Evolutionary conservation across 441 rosid genomes (phyloP).

Genomic region (Cnidoscolus chayamansa): DNA sequence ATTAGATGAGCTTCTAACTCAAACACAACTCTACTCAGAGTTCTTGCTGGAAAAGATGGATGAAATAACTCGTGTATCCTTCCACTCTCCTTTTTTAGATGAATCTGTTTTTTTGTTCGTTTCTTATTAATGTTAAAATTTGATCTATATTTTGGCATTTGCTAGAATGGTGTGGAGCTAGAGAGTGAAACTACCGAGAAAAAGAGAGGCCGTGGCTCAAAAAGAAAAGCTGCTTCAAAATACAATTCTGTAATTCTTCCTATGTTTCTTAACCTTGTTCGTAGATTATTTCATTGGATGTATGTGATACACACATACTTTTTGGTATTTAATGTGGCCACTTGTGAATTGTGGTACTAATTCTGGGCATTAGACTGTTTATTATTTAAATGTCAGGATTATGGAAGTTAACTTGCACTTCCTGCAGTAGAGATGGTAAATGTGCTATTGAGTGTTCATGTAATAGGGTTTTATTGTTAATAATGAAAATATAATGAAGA

Average conservation of each 20-base stretch:
- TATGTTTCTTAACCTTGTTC: not conserved
- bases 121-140: slow-evolving; percentile 12
- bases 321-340: not conserved
- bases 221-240: slow-evolving; percentile 63
- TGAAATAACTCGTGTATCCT: slow-evolving; percentile 60
- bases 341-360: not conserved
- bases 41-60: slow-evolving; percentile 92
- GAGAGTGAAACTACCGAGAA: slow-evolving; percentile 37
- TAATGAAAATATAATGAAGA: not conserved
- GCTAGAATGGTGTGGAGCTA: slow-evolving; percentile 57
- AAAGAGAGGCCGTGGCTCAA: slow-evolving; percentile 64
- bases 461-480: not conserved
- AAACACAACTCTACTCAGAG: slow-evolving; percentile 79
- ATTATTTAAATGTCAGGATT: not conserved
- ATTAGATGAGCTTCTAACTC: slow-evolving; percentile 84
- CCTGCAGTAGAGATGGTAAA: not conserved
- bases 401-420: not conserved
- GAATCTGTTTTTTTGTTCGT: slow-evolving; percentile 11
- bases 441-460: not conserved
- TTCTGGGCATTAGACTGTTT: not conserved
- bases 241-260: slow-evolving; percentile 54
- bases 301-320: not conserved
- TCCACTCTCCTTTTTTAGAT: slow-evolving; percentile 15
- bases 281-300: not conserved
- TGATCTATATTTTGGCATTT: slow-evolving; percentile 19